phyloP scores from a whole-genome alignment of 2,329 filamentous ascomycete genomes.

The Trichophaea hybrida region DNA sequence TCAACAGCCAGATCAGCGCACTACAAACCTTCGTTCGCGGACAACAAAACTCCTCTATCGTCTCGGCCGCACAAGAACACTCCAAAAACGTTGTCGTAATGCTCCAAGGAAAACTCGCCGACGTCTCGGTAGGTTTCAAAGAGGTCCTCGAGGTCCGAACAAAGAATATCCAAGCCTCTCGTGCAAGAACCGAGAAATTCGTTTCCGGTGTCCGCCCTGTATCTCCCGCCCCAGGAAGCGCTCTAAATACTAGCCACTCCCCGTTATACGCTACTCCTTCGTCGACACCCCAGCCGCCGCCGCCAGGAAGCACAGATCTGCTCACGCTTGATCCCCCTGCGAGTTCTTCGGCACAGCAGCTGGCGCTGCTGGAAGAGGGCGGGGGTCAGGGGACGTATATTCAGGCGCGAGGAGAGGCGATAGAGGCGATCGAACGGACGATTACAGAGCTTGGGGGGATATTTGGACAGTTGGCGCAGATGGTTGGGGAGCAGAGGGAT shows the following conservation, averaged over 20 bases:
- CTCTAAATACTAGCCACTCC: conserved; percentile 34
- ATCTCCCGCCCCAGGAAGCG: neutral
- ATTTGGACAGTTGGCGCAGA: conserved; percentile 84
- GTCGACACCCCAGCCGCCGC: conserved; percentile 39
- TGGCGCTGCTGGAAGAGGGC: conserved; percentile 87
- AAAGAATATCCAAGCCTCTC: conserved; percentile 92
- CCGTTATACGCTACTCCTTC: conserved; percentile 73
- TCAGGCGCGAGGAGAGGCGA: conserved; percentile 83
- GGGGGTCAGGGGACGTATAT: conserved; percentile 51
- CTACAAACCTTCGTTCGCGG: conserved; percentile 68
- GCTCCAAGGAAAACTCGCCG: conserved; percentile 77
- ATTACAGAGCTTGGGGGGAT: conserved; percentile 85
- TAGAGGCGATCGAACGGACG: conserved; percentile 90
- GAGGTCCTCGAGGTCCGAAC: conserved; percentile 91
- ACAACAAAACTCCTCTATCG: conserved; percentile 45
- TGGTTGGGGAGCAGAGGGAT: conserved; percentile 95
- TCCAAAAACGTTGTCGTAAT: conserved; percentile 94
- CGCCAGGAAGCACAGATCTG: conserved; percentile 74
- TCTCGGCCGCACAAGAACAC: conserved; percentile 55
- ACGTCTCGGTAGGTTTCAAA: conserved; percentile 91
- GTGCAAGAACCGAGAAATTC: conserved; percentile 89
- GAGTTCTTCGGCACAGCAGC: conserved; percentile 50
- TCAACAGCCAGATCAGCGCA: conserved; percentile 74
- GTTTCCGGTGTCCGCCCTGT: conserved; percentile 43
- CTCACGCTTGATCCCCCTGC: conserved; percentile 61